Base-by-base conservation (phyloP, 176 grass and related monocot species). In the Hsuehochloa calcarea region DNA sequence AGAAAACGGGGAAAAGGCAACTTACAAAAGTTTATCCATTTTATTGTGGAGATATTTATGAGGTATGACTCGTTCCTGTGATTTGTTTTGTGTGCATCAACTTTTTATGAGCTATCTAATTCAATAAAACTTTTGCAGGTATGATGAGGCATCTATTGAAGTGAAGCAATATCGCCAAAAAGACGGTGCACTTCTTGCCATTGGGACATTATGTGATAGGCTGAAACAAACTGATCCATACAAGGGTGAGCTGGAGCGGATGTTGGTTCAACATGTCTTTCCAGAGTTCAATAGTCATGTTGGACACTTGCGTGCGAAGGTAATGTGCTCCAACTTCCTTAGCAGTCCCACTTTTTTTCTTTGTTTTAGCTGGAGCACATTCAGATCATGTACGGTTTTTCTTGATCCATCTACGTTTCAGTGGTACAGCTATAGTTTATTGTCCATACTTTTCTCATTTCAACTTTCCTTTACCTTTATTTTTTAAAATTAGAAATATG, bases 131-230 rank as follows among this genome's bases (percentile, higher is more conserved):
- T 56, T 62, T 80, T 65, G 41, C 85, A 97, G 95, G 59, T 97
- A 94, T 81, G 66, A 88, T 63, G 90, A 97, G 65, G 80, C 95
- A 79, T 85, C 92, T 74, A 49, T 84, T 78, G 90, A 93, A 74
- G 72, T 78, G 56, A 94, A 92, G 85, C 90, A 88, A 72, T 97
- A 94, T 72, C 86, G 92, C 69, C 92, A 97, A 75, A 97, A 97
- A 89, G 95, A 97, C 85, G 95, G 95, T 46, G 95, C 95, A 43
- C 95, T 97, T 97, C 88, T 97, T 72, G 95, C 95, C 44, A 97
- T 97, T 85, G 95, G 95, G 75, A 87, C 95, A 74, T 92, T 97
- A 72, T 97, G 92, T 74, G 95, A 97, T 84, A 97, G 92, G 79
- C 83, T 97, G 35, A 97, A 97, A 62, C 95, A 97, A 87, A 92